Percentiles rank a stretch among this genome's conserved stretches.
phyloP scores from a whole-genome alignment of 257 asterid genomes.

The Fraxinus anomala region DNA sequence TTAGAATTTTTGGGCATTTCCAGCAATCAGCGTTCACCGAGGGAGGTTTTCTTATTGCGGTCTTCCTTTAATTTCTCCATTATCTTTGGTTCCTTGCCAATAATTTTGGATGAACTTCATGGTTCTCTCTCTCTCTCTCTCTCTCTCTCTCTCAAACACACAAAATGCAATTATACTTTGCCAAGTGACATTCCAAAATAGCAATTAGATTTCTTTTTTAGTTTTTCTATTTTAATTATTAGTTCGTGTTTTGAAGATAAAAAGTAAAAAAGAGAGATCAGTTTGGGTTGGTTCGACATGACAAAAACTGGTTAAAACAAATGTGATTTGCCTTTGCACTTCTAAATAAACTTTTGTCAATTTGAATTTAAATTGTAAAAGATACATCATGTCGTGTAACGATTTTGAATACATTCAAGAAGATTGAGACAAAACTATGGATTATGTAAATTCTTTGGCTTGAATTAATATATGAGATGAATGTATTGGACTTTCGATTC shows the following conservation, averaged over 20 bases:
- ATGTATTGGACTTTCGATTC: too few species aligned
- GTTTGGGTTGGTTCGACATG: background rate
- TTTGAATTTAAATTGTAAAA: too few species aligned
- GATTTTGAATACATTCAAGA: too few species aligned
- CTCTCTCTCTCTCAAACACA: background rate
- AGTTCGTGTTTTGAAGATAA: background rate
- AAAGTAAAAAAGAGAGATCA: background rate
- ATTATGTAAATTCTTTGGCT: too few species aligned
- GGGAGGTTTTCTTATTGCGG: constrained; percentile 11
- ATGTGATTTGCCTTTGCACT: background rate
- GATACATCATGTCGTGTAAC: too few species aligned
- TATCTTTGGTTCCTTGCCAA: background rate
- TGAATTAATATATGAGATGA: too few species aligned
- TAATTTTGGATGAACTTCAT: background rate
- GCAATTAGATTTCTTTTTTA: background rate
- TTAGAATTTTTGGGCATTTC: constrained; percentile 15
- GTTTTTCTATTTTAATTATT: too few species aligned
- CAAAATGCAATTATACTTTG: background rate
- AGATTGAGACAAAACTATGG: too few species aligned
- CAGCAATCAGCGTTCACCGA: constrained; percentile 27
- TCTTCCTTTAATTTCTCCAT: constrained; percentile 18
- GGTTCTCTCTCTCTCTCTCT: background rate
- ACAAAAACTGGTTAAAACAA: background rate
- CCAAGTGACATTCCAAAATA: background rate
- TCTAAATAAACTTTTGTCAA: background rate